phyloP scores from a whole-genome alignment of 2,329 filamentous ascomycete genomes.

The Dendrostoma leiphaemia region DNA sequence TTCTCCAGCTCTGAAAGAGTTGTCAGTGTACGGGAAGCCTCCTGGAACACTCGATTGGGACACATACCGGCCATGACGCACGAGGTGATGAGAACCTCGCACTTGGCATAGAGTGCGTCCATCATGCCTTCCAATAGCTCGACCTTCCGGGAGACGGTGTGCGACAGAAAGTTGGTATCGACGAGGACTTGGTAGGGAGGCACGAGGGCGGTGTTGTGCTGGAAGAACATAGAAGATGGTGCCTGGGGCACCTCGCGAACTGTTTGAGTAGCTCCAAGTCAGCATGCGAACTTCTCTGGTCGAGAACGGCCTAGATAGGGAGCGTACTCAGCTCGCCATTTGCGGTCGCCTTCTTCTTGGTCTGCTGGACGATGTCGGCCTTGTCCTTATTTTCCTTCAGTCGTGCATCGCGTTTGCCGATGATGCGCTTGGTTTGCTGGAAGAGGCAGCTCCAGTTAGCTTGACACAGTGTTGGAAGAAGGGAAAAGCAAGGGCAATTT shows the following conservation, averaged over 20 bases:
- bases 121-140: conserved; percentile 59
- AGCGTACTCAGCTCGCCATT: conserved; percentile 58
- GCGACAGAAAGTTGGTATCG: conserved; percentile 88
- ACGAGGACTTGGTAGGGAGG: conserved; percentile 79
- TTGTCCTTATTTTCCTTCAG: conserved; percentile 78
- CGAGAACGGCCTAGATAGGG: not conserved
- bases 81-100: conserved; percentile 81
- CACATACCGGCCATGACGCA: conserved; percentile 53
- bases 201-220: conserved; percentile 81
- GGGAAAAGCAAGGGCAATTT: not conserved
- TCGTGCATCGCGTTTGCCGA: conserved; percentile 76
- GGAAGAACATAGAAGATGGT: conserved; percentile 82
- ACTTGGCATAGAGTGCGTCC: conserved; percentile 91
- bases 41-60: not conserved
- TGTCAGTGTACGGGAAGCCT: not conserved
- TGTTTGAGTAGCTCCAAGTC: not conserved
- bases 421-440: conserved; percentile 71
- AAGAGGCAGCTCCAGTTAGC: not conserved
- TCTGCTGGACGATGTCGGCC: conserved; percentile 57
- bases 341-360: conserved; percentile 53
- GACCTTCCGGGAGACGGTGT: conserved; percentile 88
- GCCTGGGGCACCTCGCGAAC: conserved; percentile 57
- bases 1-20: conserved; percentile 62
- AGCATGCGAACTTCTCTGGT: conserved; percentile 7
- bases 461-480: not conserved